Conservation (phyloP, 2,329 filamentous ascomycete species). For the Zelopaecilomyces penicillatus region DNA sequence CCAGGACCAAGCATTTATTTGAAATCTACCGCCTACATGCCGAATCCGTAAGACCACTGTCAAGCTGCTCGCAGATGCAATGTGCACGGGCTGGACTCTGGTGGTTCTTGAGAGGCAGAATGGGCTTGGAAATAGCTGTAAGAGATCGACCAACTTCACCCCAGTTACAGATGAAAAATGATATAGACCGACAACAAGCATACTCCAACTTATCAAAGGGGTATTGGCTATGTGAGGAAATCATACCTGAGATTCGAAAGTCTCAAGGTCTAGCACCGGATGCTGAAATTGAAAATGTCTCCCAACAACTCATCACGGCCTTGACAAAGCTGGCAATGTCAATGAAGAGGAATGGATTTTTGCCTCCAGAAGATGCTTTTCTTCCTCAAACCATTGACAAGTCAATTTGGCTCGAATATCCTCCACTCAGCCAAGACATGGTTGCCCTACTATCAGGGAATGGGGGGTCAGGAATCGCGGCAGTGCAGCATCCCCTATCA, state of each 20-base stretch:
- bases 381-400: slow-evolving; percentile 75
- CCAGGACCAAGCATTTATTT: slow-evolving; percentile 63
- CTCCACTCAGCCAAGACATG: slow-evolving; percentile 62
- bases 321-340: slow-evolving; percentile 69
- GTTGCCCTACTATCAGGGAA: slow-evolving; percentile 60
- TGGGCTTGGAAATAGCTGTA: slow-evolving; percentile 64
- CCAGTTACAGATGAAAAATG: slow-evolving; percentile 44
- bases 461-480: slow-evolving; percentile 40
- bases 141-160: slow-evolving; percentile 49
- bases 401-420: slow-evolving; percentile 74
- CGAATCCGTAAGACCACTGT: slow-evolving; percentile 60
- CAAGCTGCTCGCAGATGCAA: slow-evolving; percentile 53
- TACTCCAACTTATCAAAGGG: slow-evolving; percentile 80
- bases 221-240: slow-evolving; percentile 65
- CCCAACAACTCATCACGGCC: slow-evolving; percentile 51
- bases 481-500: slow-evolving; percentile 37
- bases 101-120: slow-evolving; percentile 84
- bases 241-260: slow-evolving; percentile 41
- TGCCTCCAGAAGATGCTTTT: slow-evolving; percentile 60
- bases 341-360: slow-evolving; percentile 74
- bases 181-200: slow-evolving; percentile 60
- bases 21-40: slow-evolving; percentile 71
- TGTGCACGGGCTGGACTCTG: slow-evolving; percentile 68
- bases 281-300: slow-evolving; percentile 42
- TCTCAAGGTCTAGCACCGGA: slow-evolving; percentile 33